Evolutionary conservation across 495 filamentous ascomycete genomes (phyloP), one percentile per base, ranked within the genome.

Genomic region (Hypomontagnella monticulosa): DNA sequence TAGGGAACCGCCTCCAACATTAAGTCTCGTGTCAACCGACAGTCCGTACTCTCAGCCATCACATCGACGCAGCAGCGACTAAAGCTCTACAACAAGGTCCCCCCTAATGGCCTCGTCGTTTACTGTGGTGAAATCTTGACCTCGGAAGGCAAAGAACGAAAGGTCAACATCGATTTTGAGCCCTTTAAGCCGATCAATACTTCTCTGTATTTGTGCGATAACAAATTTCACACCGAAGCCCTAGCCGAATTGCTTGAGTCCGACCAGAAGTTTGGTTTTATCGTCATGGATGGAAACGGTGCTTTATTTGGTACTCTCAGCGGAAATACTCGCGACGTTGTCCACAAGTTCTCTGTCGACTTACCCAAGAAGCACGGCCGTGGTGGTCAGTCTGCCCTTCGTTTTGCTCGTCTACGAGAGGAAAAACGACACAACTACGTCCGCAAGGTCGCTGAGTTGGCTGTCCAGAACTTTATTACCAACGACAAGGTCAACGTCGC

Each of bases 101-200:
- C 95, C 41, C 91, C 96, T 5, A 99, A 99, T 81, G 95, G 95
- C 55, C 81, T 99, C 49, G 95, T 99, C 50, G 90, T 99, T 58
- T 99, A 99, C 84, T 99, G 95, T 79, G 95, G 95, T 87, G 95
- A 99, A 97, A 97, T 99, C 76, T 93, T 99, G 81, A 99, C 95
- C 12, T 89, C 88, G 7, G 95, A 99, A 82, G 95, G 95, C 77
- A 99, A 99, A 77, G 95, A 99, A 78, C 85, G 95, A 62, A 98
- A 97, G 84, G 95, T 99, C 81, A 99, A 98, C 79, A 98, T 98
- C 74, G 96, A 98, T 72, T 99, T 99, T 73, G 95, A 99, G 75
- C 95, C 95, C 11, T 99, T 99, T 84, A 99, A 98, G 83, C 94
- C 95, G 16, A 98, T 99, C 86, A 99, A 99, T 79, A 99, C 95